Evolutionary conservation across 1,284 basidiomycete genomes (phyloP), one percentile per base, ranked within the genome.

Genomic region (Hemileia vastatrix): DNA sequence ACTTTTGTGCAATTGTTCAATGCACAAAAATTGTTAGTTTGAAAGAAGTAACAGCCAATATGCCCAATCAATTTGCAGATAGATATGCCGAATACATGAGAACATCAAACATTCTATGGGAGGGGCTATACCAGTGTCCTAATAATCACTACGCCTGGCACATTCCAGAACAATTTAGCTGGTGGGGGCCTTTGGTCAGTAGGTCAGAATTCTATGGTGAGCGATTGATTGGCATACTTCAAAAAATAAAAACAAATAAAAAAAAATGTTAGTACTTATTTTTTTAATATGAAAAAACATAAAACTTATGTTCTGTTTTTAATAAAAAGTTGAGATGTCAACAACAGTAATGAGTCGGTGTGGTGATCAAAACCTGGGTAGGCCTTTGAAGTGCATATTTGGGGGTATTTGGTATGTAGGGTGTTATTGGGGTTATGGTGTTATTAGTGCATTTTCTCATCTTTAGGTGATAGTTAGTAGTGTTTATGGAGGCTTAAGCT

Each of bases 131-230:
- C 15, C 21, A 24, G 6, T 36, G 49, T 49, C 61, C 62, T 18
- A 65, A 65, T 51, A 57, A 65, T 64, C 64, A 65, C 50, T 65
- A 56, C 40, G 64, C 62, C 2, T 48, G 51, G n/a, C 64, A 65
- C 21, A 64, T 65, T 19, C 63, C 64, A 18, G 52, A 47, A 49
- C 64, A 63, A 45, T 40, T 56, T 49, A n/a, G 9, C 24, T 65
- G 52, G 60, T 65, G 64, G 64, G 64, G 64, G 18, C 64, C 64
- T 4, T 49, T 65, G 15, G 33, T 65, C 50, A 24, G 40, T 24
- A 36, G 54, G 24, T 56, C 64, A n/a, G 64, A 64, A 63, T 65
- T 62, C 32, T 40, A 57, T 15, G 57, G 57, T 13, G 64, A 64
- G 27, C 27, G 63, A 48, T 27, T 59, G 21, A 58, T 53, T 53